Conservation (phyloP, 2,329 filamentous ascomycete species). For the Microdochium nivale region DNA sequence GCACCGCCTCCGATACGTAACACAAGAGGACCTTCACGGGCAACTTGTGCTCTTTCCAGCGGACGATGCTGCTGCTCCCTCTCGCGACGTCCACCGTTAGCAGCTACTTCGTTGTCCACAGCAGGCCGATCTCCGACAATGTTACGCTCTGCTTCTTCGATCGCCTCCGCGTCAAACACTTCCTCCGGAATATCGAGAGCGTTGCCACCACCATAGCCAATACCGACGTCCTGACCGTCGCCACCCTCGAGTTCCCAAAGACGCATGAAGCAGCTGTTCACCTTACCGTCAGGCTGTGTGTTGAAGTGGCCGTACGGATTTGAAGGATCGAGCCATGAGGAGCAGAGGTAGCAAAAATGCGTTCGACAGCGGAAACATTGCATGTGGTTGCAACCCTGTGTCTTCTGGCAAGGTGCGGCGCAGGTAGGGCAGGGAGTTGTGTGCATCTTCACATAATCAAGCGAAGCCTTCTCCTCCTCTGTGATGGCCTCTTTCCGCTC, state of each 20-base stretch:
- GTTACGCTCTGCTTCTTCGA: slow-evolving; percentile 6
- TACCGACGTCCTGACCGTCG: slow-evolving; percentile 50
- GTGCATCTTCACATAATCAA: slow-evolving; percentile 74
- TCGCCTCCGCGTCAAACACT: slow-evolving; percentile 11
- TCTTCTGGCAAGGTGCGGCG: slow-evolving; percentile 77
- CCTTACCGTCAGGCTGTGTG: slow-evolving; percentile 37
- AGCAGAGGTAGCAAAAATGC: slow-evolving; percentile 94
- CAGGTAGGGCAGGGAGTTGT: slow-evolving; percentile 89
- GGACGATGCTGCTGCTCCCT: neutral
- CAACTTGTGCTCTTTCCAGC: neutral
- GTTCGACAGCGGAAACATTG: slow-evolving; percentile 81
- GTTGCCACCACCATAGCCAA: slow-evolving; percentile 32
- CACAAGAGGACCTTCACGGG: slow-evolving; percentile 42
- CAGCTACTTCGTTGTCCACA: neutral
- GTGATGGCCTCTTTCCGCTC: slow-evolving; percentile 62
- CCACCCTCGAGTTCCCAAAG: slow-evolving; percentile 86
- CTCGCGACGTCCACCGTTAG: neutral
- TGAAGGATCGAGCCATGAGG: slow-evolving; percentile 68
- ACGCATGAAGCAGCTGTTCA: slow-evolving; percentile 68
- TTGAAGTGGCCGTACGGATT: slow-evolving; percentile 93
- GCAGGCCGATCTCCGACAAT: neutral
- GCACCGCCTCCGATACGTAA: slow-evolving; percentile 39
- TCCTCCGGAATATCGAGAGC: slow-evolving; percentile 8
- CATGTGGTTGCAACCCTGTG: slow-evolving; percentile 95
- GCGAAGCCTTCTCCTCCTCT: slow-evolving; percentile 75